These are phyloP conservation scores for Diplocarpon rosae DNA, from an alignment of 2,329 filamentous ascomycete genomes.

Conservation along the genomic window DNA sequence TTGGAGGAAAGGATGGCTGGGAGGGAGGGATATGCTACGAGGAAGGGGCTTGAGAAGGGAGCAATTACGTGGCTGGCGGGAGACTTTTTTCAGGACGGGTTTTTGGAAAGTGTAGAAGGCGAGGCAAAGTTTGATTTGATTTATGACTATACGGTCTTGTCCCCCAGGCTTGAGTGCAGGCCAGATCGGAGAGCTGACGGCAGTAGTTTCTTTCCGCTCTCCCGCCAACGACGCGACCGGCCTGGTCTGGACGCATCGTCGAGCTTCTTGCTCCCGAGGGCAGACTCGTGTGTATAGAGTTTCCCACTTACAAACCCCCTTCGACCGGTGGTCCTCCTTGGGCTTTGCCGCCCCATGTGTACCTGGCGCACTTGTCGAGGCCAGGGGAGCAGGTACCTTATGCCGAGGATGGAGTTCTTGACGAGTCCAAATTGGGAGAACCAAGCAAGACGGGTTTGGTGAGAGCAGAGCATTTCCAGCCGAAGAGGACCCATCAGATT, in stretches of 20 bases:
- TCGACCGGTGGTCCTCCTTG: conserved; percentile 60
- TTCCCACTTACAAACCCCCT: conserved; percentile 61
- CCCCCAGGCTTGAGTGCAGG: not conserved
- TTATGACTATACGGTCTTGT: conserved; percentile 48
- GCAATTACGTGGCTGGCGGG: conserved; percentile 44
- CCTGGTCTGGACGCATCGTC: conserved; percentile 43
- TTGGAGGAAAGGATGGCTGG: conserved; percentile 22
- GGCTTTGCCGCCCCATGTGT: conserved; percentile 56
- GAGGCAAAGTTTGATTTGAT: conserved; percentile 50
- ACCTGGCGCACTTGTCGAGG: conserved; percentile 57
- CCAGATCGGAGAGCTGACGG: conserved; percentile 5
- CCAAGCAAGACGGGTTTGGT: conserved; percentile 31
- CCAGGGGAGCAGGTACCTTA: conserved; percentile 60
- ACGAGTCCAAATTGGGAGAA: conserved; percentile 35
- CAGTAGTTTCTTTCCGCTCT: conserved; percentile 51
- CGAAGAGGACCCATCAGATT: conserved; percentile 37
- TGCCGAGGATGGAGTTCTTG: conserved; percentile 39
- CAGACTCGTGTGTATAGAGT: conserved; percentile 59
- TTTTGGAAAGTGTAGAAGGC: conserved; percentile 34
- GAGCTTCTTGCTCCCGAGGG: conserved; percentile 39
- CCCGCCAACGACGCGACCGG: conserved; percentile 38
- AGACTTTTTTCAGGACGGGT: conserved; percentile 57
- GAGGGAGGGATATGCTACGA: conserved; percentile 33
- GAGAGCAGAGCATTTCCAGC: conserved; percentile 39
- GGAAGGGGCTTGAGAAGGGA: conserved; percentile 37